Percentiles rank a stretch among this genome's conserved stretches.
Conservation (phyloP, 2,329 filamentous ascomycete genomes). For the Achaetomium macrosporum region DNA sequence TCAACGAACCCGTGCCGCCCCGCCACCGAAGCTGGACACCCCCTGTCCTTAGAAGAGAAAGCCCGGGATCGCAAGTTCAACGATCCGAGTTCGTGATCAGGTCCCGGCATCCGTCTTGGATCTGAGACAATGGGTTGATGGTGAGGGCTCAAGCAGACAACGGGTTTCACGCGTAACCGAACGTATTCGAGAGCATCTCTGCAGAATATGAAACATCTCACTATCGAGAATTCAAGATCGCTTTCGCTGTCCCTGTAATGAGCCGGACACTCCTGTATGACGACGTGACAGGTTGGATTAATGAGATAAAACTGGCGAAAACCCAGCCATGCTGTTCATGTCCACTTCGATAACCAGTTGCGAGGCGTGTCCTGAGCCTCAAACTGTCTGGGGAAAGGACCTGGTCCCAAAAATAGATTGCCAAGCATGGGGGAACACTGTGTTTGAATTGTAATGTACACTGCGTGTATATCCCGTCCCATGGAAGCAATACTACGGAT, state of each 20-base stretch:
- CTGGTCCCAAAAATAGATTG: constrained; percentile 17
- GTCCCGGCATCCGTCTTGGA: no score
- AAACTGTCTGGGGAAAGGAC: not conserved
- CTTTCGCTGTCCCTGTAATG: no score
- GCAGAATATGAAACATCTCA: no score
- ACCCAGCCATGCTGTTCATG: constrained; percentile 1
- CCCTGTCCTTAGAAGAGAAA: no score
- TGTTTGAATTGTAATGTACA: not conserved
- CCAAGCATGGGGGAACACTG: constrained; percentile 11
- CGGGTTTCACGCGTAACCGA: no score
- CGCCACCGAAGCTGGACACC: no score
- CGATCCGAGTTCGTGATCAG: no score
- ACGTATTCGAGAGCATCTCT: no score
- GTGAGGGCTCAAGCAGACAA: no score
- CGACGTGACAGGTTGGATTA: not conserved
- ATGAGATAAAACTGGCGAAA: not conserved
- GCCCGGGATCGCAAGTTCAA: not conserved
- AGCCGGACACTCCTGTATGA: not conserved
- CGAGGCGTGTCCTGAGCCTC: not conserved
- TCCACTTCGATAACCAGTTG: not conserved
- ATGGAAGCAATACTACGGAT: not conserved
- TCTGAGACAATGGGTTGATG: no score
- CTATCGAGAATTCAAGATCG: no score
- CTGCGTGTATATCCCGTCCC: not conserved
- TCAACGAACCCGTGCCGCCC: no score